Evolutionary conservation across 129 eudicot genomes (phyloP).

Genomic region (Heracleum sosnowskyi): DNA sequence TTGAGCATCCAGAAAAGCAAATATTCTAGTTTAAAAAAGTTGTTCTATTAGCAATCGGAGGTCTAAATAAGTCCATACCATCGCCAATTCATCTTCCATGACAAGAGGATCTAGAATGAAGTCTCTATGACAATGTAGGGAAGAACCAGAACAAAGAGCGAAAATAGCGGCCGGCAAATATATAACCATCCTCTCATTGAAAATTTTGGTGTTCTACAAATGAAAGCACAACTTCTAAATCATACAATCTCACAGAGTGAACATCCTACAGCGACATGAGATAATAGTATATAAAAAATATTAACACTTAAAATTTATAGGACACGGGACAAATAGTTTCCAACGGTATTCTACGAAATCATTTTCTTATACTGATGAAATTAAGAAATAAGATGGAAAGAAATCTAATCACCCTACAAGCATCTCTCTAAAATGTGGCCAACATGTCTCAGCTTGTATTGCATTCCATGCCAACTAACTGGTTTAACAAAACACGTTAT

Average conservation of each 20-base stretch:
- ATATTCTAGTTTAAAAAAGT: not conserved
- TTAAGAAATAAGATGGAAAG: not conserved
- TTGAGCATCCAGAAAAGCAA: conserved; percentile 19
- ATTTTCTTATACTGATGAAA: not conserved
- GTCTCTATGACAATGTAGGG: conserved; percentile 26
- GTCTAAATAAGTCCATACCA: conserved; percentile 24
- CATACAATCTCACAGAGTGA: not conserved
- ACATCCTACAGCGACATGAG: not conserved
- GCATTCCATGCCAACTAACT: not conserved
- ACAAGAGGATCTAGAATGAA: conserved; percentile 32
- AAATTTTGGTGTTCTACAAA: conserved; percentile 46
- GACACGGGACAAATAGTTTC: not conserved
- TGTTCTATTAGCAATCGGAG: not conserved
- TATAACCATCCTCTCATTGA: conserved; percentile 52
- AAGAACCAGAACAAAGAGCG: conserved; percentile 72
- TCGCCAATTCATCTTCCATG: conserved; percentile 26
- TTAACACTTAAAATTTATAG: not conserved
- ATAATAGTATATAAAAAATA: not conserved
- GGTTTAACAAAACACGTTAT: not conserved
- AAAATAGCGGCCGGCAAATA: conserved; percentile 69
- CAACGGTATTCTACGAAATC: not conserved
- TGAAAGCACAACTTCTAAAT: not conserved
- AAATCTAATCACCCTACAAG: not conserved
- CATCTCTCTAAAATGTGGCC: not conserved
- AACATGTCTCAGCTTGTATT: not conserved